Conservation (phyloP, 148 eudicot genomes). For the Cornus florida region DNA sequence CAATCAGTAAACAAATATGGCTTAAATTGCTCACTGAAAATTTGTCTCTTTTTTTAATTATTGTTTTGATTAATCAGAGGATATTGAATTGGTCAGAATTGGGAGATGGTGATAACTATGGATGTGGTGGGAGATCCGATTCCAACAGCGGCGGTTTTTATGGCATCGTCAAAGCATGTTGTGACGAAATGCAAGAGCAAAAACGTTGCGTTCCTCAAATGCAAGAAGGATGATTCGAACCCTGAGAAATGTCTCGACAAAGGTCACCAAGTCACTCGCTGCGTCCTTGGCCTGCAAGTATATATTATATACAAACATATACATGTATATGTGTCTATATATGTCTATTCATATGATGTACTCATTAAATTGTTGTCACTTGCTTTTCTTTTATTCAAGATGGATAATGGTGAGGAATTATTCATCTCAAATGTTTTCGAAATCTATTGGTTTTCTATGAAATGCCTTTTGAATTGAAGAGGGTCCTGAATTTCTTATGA, state of each 20-base stretch:
- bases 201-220: constrained; percentile 64
- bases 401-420: no score
- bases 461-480: no score
- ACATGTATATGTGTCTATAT: no score
- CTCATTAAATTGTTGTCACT: no score
- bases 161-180: constrained; percentile 69
- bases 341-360: no score
- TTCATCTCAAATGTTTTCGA: no score
- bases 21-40: background rate
- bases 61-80: background rate
- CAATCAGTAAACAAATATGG: background rate
- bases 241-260: constrained; percentile 84
- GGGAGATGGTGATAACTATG: constrained; percentile 47
- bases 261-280: constrained; percentile 69
- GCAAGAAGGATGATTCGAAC: constrained; percentile 67
- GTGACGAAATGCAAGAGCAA: constrained; percentile 44
- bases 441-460: no score
- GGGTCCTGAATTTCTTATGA: no score
- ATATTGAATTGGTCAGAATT: background rate
- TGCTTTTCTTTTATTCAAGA: no score
- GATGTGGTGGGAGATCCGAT: constrained; percentile 48
- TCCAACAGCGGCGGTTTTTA: constrained; percentile 64
- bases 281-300: constrained; percentile 64
- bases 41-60: no score
- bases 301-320: no score